Base-by-base conservation (phyloP, 441 rosid species). In the Erodium texanum region DNA sequence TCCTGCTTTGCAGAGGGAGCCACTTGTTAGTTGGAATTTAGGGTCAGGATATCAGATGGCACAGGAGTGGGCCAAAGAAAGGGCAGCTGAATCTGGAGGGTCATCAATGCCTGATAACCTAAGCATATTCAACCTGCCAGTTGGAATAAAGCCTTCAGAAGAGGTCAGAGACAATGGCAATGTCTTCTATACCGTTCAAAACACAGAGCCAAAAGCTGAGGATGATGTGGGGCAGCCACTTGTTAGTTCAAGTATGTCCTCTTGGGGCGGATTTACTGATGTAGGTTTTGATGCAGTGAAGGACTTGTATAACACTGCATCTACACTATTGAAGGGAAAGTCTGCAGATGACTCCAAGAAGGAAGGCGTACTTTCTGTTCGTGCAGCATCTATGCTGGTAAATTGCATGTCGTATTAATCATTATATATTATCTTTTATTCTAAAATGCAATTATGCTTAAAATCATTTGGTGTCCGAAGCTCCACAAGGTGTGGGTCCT, bases 301-400 rank as follows among this genome's bases (percentile, higher is more conserved):
- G 84, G 91, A 79, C 59, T 71, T 87, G 32, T 79, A 78, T 75
- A 82, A 76, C 75, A 75, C 75, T 70, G 90, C 89, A 24, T 86
- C 95, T 70, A 70, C 81, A 22, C 68, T 78, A 34, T 72, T 89
- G 64, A 82, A 82, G 77, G 82, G 86, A 66, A 88, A 81, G 80
- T 80, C 74, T 73, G 79, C 80, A 71, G 93, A 83, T 72, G 73
- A 71, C 70, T 78, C 78, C 56, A 87, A 88, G 82, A 83, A 81
- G 82, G 89, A 88, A 72, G 93, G 93, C 75, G 74, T 85, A 74
- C 83, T 93, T 76, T 86, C 97, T 59, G 81, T 77, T 69, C 97
- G 97, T 72, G 95, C 96, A 62, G 95, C 99, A 50, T 93, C 95
- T 61, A 90, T 93, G 99, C 83, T 93, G 90, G 99, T 93, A 89